Evolutionary conservation across 805 yeast species (phyloP).

Genomic region (Metschnikowia peoriensis): DNA sequence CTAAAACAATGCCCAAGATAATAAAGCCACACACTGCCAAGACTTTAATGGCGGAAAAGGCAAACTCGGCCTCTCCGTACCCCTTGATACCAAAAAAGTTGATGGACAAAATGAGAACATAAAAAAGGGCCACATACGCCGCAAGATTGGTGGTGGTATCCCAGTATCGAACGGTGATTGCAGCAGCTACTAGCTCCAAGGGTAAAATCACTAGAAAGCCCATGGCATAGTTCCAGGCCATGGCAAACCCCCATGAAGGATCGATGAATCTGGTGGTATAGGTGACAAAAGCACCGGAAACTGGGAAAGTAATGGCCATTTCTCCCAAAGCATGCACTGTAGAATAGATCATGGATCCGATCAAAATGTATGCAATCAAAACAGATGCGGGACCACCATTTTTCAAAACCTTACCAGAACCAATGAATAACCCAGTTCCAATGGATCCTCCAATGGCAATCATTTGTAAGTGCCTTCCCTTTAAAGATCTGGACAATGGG

Average conservation of each 20-base stretch:
- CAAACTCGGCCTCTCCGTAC: constrained; percentile 58
- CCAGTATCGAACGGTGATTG: constrained; percentile 57
- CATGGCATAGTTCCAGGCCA: constrained; percentile 67
- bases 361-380: constrained; percentile 37
- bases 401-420: constrained; percentile 60
- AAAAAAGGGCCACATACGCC: constrained; percentile 55
- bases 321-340: constrained; percentile 48
- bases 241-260: constrained; percentile 69
- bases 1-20: constrained; percentile 52
- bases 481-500: constrained; percentile 54
- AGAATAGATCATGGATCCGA: constrained; percentile 30
- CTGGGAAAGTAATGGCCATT: constrained; percentile 52
- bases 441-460: constrained; percentile 82
- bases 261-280: constrained; percentile 63
- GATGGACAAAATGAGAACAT: constrained; percentile 40
- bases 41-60: constrained; percentile 64
- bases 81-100: constrained; percentile 19
- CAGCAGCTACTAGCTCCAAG: constrained; percentile 62
- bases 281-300: constrained; percentile 50
- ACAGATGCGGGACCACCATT: constrained; percentile 71
- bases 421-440: constrained; percentile 81
- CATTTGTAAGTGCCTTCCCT: constrained; percentile 57
- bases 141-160: constrained; percentile 49
- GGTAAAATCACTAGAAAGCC: constrained; percentile 58
- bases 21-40: constrained; percentile 57